Conservation (phyloP, 2,329 filamentous ascomycete species). For the Curvularia verruculosa region DNA sequence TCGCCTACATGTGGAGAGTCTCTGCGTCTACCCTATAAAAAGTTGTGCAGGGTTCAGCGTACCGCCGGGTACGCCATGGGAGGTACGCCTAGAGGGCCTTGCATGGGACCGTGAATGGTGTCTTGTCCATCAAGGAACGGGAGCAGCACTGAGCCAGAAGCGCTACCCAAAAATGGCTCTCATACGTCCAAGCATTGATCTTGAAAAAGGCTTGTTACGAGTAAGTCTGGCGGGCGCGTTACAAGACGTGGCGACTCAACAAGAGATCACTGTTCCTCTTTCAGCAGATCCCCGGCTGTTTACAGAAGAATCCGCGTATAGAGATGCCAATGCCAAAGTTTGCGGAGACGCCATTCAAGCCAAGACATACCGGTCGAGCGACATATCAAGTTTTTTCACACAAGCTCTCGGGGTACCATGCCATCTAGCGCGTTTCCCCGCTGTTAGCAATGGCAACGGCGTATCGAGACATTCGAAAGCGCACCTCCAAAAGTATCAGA, state of each 20-base stretch:
- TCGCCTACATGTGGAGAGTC: slow-evolving; percentile 53
- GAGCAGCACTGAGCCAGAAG: slow-evolving; percentile 86
- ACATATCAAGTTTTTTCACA: slow-evolving; percentile 79
- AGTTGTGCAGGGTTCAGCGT: slow-evolving; percentile 84
- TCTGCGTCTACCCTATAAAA: slow-evolving; percentile 86
- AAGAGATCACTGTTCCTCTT: slow-evolving; percentile 60
- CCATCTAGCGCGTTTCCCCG: slow-evolving; percentile 81
- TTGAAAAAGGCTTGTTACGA: slow-evolving; percentile 68
- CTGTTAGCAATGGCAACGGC: slow-evolving; percentile 57
- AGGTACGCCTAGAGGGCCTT: slow-evolving; percentile 79
- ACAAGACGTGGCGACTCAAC: slow-evolving; percentile 36
- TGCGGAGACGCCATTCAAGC: slow-evolving; percentile 81
- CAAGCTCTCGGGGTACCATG: slow-evolving; percentile 77
- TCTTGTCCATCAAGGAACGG: slow-evolving; percentile 83
- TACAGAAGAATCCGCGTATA: slow-evolving; percentile 47
- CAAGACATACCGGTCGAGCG: slow-evolving; percentile 69
- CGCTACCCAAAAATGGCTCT: slow-evolving; percentile 86
- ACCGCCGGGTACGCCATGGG: slow-evolving; percentile 70
- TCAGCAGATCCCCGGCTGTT: slow-evolving; percentile 70
- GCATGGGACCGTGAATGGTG: slow-evolving; percentile 98
- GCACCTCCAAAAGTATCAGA: slow-evolving; percentile 62
- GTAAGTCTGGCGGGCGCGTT: slow-evolving; percentile 60
- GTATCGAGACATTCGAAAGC: slow-evolving; percentile 73
- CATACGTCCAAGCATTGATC: slow-evolving; percentile 75
- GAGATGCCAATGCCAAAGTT: slow-evolving; percentile 66